Conservation (phyloP, 202 grass and related monocot species). For the Setaria italica region DNA sequence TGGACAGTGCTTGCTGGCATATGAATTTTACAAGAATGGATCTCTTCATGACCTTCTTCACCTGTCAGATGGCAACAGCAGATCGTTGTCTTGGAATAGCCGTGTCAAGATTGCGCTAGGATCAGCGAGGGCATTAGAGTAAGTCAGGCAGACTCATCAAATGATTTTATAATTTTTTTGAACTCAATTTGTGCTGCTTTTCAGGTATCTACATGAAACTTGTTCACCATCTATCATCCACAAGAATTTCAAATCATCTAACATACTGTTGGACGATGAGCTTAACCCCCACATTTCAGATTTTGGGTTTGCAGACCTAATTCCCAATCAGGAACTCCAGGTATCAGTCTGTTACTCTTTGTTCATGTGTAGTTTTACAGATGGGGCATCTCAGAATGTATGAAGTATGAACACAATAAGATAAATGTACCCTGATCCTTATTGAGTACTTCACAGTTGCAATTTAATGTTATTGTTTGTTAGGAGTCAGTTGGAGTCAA, state of each 20-base stretch:
- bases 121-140: conserved; percentile 87
- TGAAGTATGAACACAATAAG: background rate
- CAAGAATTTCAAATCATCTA: conserved; percentile 95
- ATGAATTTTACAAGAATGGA: conserved; percentile 78
- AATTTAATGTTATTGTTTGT: background rate
- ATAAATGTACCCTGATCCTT: background rate
- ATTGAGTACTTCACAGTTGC: background rate
- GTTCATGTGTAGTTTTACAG: background rate
- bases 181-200: conserved; percentile 42
- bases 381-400: background rate
- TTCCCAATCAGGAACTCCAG: conserved; percentile 68
- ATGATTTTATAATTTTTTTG: background rate
- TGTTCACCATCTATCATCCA: conserved; percentile 75
- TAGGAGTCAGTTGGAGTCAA: background rate
- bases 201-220: conserved; percentile 87
- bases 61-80: conserved; percentile 60
- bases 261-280: conserved; percentile 80
- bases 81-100: conserved; percentile 74
- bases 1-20: conserved; percentile 82
- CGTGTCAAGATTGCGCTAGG: conserved; percentile 92
- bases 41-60: conserved; percentile 90
- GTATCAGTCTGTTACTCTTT: conserved; percentile 46
- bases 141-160: conserved; percentile 49
- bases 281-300: conserved; percentile 88
- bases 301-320: conserved; percentile 67